Conservation (phyloP, 345 rosid species). For the Nephelium lappaceum region DNA sequence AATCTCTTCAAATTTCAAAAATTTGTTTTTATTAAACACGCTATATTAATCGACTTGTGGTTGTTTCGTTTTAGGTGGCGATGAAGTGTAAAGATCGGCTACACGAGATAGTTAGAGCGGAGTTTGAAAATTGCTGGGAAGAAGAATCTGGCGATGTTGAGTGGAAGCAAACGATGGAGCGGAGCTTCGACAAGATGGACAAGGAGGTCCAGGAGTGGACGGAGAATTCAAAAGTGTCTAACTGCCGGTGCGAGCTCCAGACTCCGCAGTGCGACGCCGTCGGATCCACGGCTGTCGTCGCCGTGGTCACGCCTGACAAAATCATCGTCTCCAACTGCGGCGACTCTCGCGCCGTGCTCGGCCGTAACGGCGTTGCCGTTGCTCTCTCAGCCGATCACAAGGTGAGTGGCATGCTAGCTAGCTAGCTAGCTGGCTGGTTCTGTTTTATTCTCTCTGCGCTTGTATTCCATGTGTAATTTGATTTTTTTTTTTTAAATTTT, state of each 20-base stretch:
- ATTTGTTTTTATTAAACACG: neutral
- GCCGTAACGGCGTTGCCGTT: constrained; percentile 70
- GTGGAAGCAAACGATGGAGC: constrained; percentile 64
- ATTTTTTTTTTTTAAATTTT: too few relatives aligned
- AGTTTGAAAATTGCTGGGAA: constrained; percentile 27
- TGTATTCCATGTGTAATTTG: neutral
- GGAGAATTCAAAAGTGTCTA: constrained; percentile 20
- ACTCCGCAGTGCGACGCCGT: constrained; percentile 86
- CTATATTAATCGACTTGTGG: neutral
- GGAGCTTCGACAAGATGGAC: constrained; percentile 67
- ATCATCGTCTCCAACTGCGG: constrained; percentile 82
- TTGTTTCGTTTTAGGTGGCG: constrained; percentile 49
- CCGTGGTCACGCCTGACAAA: constrained; percentile 66
- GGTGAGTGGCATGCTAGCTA: constrained; percentile 27
- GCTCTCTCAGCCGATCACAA: constrained; percentile 85
- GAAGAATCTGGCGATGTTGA: constrained; percentile 33
- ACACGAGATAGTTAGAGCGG: constrained; percentile 59
- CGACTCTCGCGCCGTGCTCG: constrained; percentile 87
- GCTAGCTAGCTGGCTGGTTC: too few relatives aligned
- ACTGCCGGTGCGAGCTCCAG: constrained; percentile 75
- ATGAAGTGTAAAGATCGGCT: constrained; percentile 60
- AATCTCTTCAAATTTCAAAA: neutral
- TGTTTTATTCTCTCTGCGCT: neutral
- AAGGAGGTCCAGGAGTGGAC: constrained; percentile 48
- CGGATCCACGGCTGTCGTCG: constrained; percentile 85